These are phyloP conservation scores for Xylaria flabelliformis DNA, from an alignment of 495 filamentous ascomycete genomes.

Conservation along the genomic window DNA sequence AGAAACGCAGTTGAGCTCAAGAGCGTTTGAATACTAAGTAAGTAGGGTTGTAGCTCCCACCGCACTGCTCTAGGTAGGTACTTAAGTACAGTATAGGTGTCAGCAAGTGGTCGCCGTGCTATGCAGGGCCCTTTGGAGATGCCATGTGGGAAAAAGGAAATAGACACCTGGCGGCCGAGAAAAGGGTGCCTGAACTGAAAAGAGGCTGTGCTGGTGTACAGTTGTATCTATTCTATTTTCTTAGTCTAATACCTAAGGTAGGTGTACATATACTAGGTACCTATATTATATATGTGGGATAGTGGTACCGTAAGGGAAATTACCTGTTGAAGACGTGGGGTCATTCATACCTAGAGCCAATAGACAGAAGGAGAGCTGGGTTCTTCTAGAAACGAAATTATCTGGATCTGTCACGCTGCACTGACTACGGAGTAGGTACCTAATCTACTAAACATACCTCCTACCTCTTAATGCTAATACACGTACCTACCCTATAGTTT, in stretches of 20 bases:
- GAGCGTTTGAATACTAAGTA: too few species aligned
- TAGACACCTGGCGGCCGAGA: background rate
- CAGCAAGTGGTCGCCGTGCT: too few species aligned
- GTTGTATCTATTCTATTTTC: background rate
- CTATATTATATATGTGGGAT: background rate
- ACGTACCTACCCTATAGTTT: background rate
- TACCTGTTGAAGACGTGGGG: background rate
- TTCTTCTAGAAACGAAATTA: conserved; percentile 12
- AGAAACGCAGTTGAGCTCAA: background rate
- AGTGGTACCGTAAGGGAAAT: conserved; percentile 1
- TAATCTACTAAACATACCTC: background rate
- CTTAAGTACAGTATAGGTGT: too few species aligned
- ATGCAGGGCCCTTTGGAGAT: background rate
- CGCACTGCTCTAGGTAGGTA: background rate
- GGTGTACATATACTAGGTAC: too few species aligned
- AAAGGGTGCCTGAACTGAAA: conserved; percentile 1
- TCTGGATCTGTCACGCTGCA: conserved; percentile 3
- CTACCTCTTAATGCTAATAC: background rate
- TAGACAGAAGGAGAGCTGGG: background rate
- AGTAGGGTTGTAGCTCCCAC: background rate
- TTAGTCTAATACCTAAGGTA: too few species aligned
- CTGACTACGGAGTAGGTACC: background rate
- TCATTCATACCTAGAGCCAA: background rate
- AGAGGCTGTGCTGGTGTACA: conserved; percentile 17
- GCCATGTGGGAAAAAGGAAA: conserved; percentile 18